Conservation (phyloP, 352 stramenopile species). For the Phytophthora palmivora region DNA sequence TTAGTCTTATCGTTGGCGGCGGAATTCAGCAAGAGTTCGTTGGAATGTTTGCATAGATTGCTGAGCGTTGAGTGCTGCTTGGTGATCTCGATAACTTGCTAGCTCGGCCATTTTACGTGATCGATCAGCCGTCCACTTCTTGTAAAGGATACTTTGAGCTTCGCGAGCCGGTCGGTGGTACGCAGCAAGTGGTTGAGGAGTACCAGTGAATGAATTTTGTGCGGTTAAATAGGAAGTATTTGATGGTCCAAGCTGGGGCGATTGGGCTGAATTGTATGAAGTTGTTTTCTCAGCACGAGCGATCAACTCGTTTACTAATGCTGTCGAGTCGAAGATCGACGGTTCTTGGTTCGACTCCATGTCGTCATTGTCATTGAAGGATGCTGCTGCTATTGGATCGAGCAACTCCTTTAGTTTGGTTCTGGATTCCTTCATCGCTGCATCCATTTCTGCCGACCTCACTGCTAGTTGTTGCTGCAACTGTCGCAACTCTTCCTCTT, state of each 20-base stretch:
- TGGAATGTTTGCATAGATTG: conserved; percentile 59
- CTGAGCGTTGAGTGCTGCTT: conserved; percentile 36
- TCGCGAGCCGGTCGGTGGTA: conserved; percentile 10
- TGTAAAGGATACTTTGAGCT: conserved; percentile 40
- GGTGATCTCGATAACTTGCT: conserved; percentile 23
- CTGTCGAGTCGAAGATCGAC: conserved; percentile 38
- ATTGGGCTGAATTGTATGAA: not conserved
- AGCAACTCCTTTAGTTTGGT: conserved; percentile 28
- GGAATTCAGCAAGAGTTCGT: conserved; percentile 36
- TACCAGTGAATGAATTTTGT: not conserved
- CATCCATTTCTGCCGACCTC: conserved; percentile 24
- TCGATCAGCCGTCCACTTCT: conserved; percentile 35
- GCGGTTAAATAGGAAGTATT: not conserved
- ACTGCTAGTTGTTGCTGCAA: conserved; percentile 25
- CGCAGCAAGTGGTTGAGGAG: not conserved
- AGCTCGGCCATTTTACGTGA: conserved; percentile 29
- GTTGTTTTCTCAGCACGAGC: conserved; percentile 18
- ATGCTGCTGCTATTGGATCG: not conserved
- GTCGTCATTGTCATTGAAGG: not conserved
- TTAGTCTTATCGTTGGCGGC: conserved; percentile 16
- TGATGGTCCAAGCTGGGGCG: not conserved
- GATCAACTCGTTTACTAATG: conserved; percentile 36
- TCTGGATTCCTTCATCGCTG: conserved; percentile 35
- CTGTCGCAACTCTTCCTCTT: conserved; percentile 38
- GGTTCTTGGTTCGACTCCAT: conserved; percentile 18